Base-by-base conservation (phyloP, 139 green algal genomes). In the Ettlia oleoabundans region DNA sequence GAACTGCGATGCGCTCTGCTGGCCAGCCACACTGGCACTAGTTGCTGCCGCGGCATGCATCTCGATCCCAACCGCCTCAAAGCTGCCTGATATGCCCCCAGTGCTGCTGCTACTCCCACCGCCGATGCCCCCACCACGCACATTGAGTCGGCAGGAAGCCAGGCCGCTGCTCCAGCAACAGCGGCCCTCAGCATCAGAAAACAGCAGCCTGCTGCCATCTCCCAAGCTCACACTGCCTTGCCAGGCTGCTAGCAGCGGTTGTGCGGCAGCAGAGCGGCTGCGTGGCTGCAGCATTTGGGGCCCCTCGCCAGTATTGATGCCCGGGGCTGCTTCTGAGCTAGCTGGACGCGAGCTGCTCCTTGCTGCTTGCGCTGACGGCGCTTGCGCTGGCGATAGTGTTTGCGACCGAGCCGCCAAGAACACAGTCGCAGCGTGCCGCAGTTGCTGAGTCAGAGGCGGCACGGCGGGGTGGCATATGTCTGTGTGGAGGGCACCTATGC, bases 151-250 rank as follows among this genome's bases (percentile, higher is more conserved):
- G 13, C 67, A 82, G 26, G 84, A 78, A 2, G 55, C 68, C 19
- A 88, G 38, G 24, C 78, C 69, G 47, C 63, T 76, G 76, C 55
- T 76, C 78, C 78, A 88, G 38, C 58, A 76, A 77, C 61, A 76
- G 1, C 67, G 32, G 24, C 51, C 65, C 9, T 28, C 61, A 18
- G 43, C 68, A 67, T 85, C 84, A 26, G 73, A 40, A 63, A 85
- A 88, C 61, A 75, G 71, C 42, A 88, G 55, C 26, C 71, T 67
- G 76, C 84, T 88, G 35, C 84, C 84, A 3, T 85, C 70, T 0
- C 84, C 84, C 38, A 88, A 67, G 43, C 30, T 55, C 51, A 88
- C 26, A 24, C 52, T 67, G 38, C 30, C 37, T 24, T 47, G 79
- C 67, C 78, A 83, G 5, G 28, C 24, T 3, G 66, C 78, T n/a